A percentile compares a stretch with the other conserved stretches of the same genome.
phyloP scores from a whole-genome alignment of 164 flowering plant genomes.

The Sedum album region DNA sequence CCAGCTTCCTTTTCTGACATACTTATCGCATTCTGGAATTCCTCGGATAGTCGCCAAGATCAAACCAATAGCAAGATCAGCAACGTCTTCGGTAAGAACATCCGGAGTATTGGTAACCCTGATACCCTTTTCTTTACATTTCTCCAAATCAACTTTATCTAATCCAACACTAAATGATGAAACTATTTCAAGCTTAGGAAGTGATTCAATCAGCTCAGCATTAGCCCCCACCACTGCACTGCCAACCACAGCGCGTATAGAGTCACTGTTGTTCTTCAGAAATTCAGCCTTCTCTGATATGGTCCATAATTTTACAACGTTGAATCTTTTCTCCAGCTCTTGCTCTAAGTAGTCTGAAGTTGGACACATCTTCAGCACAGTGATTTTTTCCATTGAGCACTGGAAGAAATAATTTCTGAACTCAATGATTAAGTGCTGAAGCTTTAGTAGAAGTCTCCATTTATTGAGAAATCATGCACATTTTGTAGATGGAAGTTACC shows the following conservation, averaged over 20 bases:
- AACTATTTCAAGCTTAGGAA: constrained; percentile 65
- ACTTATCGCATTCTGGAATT: constrained; percentile 32
- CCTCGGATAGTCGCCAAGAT: constrained; percentile 23
- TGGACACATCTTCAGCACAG: constrained; percentile 58
- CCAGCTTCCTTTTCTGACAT: constrained; percentile 43
- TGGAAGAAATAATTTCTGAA: too few relatives aligned
- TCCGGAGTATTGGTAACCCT: constrained; percentile 35
- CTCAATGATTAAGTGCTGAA: too few relatives aligned
- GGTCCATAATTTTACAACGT: constrained; percentile 43
- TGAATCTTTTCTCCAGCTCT: constrained; percentile 54
- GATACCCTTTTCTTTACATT: constrained; percentile 38
- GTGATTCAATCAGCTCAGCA: constrained; percentile 44
- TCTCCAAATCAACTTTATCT: constrained; percentile 37
- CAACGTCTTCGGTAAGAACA: constrained; percentile 37
- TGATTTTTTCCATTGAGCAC: constrained; percentile 17
- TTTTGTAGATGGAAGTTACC: too few relatives aligned
- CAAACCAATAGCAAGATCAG: constrained; percentile 43
- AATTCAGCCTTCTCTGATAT: constrained; percentile 15
- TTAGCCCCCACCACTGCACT: constrained; percentile 39
- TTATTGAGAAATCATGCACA: too few relatives aligned
- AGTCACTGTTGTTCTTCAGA: constrained; percentile 20
- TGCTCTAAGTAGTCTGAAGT: constrained; percentile 47
- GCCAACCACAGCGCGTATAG: constrained; percentile 64
- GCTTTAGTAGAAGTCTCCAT: too few relatives aligned
- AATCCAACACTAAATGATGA: constrained; percentile 40